Conservation (phyloP, 192 early-diverging fungal genomes). For the Haplosporangium gracile region DNA sequence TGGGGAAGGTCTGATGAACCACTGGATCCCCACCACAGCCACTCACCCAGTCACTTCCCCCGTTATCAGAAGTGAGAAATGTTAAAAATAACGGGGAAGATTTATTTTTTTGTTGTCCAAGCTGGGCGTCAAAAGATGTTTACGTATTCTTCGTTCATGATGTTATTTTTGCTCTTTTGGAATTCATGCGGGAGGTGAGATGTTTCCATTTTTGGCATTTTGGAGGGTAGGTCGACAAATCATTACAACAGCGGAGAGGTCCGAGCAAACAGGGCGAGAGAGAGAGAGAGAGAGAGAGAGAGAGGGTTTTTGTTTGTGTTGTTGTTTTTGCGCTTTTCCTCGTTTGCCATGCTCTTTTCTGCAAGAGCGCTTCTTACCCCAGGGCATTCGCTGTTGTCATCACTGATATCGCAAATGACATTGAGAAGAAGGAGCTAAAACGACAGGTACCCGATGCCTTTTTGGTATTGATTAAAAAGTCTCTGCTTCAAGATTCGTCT, state of each 20-base stretch:
- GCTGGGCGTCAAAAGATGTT: background rate
- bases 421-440: background rate
- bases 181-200: background rate
- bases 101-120: background rate
- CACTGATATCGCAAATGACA: too few species aligned
- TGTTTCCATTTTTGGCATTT: background rate
- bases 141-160: background rate
- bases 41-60: too few species aligned
- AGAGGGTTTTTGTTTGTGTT: background rate
- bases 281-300: background rate
- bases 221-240: background rate
- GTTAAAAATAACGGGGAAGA: background rate
- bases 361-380: background rate
- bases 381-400: background rate
- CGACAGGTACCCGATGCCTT: background rate
- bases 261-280: background rate
- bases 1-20: too few species aligned
- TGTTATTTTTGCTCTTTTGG: background rate
- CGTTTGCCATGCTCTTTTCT: background rate
- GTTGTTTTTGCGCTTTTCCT: background rate
- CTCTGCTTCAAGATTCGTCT: background rate
- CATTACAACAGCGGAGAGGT: background rate
- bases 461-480: background rate
- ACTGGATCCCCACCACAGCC: too few species aligned
- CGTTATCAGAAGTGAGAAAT: too few species aligned